These are phyloP conservation scores for Alternaria angustiovoidea DNA, from an alignment of 2,329 filamentous ascomycete species.

Conservation along the genomic window DNA sequence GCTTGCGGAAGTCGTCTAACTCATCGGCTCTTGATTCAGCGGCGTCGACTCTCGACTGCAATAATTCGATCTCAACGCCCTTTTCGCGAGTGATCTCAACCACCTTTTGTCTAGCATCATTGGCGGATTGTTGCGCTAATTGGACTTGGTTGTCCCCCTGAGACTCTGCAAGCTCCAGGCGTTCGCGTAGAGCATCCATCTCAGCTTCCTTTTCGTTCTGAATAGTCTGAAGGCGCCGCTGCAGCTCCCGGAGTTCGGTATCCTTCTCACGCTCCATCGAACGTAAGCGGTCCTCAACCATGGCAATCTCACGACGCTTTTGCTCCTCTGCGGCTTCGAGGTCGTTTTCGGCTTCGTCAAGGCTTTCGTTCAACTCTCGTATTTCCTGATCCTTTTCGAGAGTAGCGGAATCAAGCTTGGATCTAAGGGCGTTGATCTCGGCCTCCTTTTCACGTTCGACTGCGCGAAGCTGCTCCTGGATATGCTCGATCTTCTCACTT, in stretches of 20 bases:
- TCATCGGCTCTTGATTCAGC: constrained; percentile 48
- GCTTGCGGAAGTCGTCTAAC: constrained; percentile 46
- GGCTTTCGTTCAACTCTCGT: constrained; percentile 54
- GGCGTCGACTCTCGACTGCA: constrained; percentile 47
- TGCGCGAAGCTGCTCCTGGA: constrained; percentile 41
- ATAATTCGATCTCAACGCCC: constrained; percentile 48
- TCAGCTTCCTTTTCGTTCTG: constrained; percentile 50
- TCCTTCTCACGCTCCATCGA: constrained; percentile 48
- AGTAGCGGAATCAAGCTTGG: constrained; percentile 51
- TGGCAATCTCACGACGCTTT: constrained; percentile 41
- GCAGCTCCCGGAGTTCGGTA: constrained; percentile 46
- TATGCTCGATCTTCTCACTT: constrained; percentile 43
- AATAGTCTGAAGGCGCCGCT: constrained; percentile 43
- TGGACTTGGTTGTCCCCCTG: constrained; percentile 52
- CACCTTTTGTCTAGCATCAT: constrained; percentile 50
- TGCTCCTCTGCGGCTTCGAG: constrained; percentile 36
- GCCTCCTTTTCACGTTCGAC: constrained; percentile 49
- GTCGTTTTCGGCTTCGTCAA: constrained; percentile 48
- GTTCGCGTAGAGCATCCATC: constrained; percentile 51
- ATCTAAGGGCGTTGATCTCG: constrained; percentile 54
- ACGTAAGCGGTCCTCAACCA: constrained; percentile 44
- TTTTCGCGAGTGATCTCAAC: constrained; percentile 49
- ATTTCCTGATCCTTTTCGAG: constrained; percentile 58
- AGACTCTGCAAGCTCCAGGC: constrained; percentile 51
- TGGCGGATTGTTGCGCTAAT: constrained; percentile 51